A percentile compares a stretch with the other conserved stretches of the same genome.
Conservation (phyloP, 768 basidiomycete genomes). For the Suillus clintonianus region DNA sequence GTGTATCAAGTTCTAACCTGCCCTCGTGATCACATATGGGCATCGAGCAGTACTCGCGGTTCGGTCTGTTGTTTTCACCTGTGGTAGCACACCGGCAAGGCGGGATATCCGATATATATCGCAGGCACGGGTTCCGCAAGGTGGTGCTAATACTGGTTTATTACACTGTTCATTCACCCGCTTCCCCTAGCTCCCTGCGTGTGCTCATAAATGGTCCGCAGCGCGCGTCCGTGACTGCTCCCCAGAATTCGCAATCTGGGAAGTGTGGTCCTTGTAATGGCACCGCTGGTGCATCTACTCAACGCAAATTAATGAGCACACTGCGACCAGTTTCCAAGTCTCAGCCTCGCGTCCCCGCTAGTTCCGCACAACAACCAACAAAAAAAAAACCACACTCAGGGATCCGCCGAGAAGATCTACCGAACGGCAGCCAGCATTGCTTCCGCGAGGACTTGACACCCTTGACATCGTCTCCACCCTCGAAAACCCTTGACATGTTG, state of each 20-base stretch:
- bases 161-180: too few relatives aligned
- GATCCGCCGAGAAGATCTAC: not conserved
- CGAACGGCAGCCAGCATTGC: not conserved
- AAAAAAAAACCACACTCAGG: not conserved
- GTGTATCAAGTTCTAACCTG: too few relatives aligned
- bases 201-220: not conserved
- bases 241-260: not conserved
- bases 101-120: too few relatives aligned
- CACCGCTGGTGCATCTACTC: not conserved
- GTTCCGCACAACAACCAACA: not conserved
- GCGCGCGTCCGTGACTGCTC: not conserved
- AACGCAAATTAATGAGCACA: not conserved
- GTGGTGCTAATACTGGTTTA: too few relatives aligned
- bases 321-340: not conserved
- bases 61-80: too few relatives aligned
- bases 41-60: too few relatives aligned
- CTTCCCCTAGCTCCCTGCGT: too few relatives aligned
- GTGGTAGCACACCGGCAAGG: too few relatives aligned
- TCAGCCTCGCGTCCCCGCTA: not conserved
- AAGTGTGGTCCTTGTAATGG: too few relatives aligned
- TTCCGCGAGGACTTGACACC: not conserved
- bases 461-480: not conserved
- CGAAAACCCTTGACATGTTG: not conserved
- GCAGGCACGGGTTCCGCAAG: too few relatives aligned
- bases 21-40: too few relatives aligned